Percentiles rank a stretch among this genome's conserved stretches.
These are phyloP conservation scores for Diplodia sapinea DNA, from an alignment of 2,329 filamentous ascomycete genomes.

Conservation along the genomic window DNA sequence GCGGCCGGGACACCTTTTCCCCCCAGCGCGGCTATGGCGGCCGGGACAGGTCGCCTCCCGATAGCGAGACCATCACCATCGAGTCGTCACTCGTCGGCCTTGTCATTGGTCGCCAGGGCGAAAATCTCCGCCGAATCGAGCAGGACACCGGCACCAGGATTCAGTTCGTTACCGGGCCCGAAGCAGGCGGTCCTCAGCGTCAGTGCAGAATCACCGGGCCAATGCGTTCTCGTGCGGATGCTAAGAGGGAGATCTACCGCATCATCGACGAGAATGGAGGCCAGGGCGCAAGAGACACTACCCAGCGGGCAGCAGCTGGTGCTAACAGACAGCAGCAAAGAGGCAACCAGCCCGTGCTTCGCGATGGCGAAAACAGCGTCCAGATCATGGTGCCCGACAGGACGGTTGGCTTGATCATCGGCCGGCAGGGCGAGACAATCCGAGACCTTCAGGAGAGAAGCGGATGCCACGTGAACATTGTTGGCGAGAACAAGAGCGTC, in stretches of 20 bases:
- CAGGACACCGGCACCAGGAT: constrained; percentile 81
- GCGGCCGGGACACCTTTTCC: constrained; percentile 65
- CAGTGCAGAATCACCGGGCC: constrained; percentile 86
- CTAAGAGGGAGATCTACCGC: constrained; percentile 81
- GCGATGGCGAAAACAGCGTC: constrained; percentile 82
- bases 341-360: constrained; percentile 57
- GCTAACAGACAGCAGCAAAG: constrained; percentile 39
- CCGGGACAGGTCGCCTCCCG: constrained; percentile 67
- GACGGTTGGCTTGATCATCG: constrained; percentile 90
- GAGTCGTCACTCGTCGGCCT: constrained; percentile 86
- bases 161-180: constrained; percentile 81
- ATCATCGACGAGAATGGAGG: constrained; percentile 87
- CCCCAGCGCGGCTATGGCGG: constrained; percentile 58
- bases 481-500: constrained; percentile 89
- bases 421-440: constrained; percentile 91
- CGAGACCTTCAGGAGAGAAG: constrained; percentile 89
- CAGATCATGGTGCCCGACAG: constrained; percentile 96
- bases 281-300: constrained; percentile 40
- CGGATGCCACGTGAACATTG: constrained; percentile 95
- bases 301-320: not conserved
- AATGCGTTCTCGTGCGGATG: constrained; percentile 72
- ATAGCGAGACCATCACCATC: constrained; percentile 81
- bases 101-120: constrained; percentile 88
- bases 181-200: constrained; percentile 72
- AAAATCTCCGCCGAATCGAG: constrained; percentile 86